Evolutionary conservation across 495 filamentous ascomycete genomes (phyloP).

Genomic region (Neurospora sp.): DNA sequence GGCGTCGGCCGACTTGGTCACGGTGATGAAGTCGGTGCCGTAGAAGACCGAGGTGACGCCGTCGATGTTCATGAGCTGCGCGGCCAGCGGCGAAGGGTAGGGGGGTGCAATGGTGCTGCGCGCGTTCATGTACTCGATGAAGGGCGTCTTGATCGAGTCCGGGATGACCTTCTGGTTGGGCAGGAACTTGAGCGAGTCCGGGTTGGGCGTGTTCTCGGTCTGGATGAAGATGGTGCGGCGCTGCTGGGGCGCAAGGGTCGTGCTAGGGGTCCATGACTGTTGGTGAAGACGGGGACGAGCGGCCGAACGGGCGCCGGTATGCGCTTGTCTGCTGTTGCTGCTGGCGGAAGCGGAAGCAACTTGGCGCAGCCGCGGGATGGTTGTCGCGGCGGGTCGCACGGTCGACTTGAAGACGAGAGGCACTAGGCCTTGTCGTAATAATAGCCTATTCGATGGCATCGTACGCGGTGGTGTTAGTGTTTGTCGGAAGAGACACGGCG

Average conservation of each 20-base stretch:
- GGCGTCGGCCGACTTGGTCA: constrained; percentile 77
- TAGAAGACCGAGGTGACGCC: constrained; percentile 93
- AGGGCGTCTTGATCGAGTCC: constrained; percentile 56
- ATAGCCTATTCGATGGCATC: constrained; percentile 17
- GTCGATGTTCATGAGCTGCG: constrained; percentile 80
- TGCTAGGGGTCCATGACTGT: constrained; percentile 10
- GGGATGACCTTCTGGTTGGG: constrained; percentile 79
- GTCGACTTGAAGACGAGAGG: constrained; percentile 14
- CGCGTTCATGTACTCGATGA: constrained; percentile 83
- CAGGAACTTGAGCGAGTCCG: constrained; percentile 87
- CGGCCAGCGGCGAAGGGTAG: constrained; percentile 86
- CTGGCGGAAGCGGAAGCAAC: constrained; percentile 12
- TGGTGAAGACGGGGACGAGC: background rate
- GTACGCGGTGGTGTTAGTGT: background rate
- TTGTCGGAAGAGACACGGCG: background rate
- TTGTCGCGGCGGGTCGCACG: background rate
- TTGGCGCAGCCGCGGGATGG: constrained; percentile 6
- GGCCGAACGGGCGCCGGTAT: constrained; percentile 6
- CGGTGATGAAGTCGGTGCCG: constrained; percentile 89
- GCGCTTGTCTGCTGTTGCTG: constrained; percentile 11
- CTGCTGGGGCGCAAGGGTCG: background rate
- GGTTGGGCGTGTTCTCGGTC: constrained; percentile 86
- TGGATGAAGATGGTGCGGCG: constrained; percentile 89
- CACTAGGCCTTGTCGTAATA: constrained; percentile 15
- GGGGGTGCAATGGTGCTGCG: constrained; percentile 80